phyloP scores from a whole-genome alignment of 1,284 basidiomycete species.

The Somion occarium region DNA sequence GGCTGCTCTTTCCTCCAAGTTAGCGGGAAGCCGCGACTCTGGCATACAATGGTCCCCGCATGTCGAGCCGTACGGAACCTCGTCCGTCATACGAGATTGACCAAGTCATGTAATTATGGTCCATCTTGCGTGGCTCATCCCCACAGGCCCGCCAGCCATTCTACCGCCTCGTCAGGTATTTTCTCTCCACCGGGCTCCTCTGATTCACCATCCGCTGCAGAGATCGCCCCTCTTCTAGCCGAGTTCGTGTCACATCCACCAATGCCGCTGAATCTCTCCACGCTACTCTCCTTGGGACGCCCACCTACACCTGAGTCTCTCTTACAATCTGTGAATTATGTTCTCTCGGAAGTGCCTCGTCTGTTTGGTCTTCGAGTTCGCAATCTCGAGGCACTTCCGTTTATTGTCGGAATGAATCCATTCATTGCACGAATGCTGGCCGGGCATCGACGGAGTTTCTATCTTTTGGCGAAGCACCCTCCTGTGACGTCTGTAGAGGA shows the following conservation, averaged over 20 bases:
- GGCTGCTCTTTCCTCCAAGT: too few relatives aligned
- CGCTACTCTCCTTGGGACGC: conserved; percentile 67
- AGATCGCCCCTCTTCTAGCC: conserved; percentile 44
- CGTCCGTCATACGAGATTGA: too few relatives aligned
- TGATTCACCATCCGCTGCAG: conserved; percentile 29
- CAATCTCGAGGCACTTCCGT: conserved; percentile 68
- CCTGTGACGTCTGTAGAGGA: conserved; percentile 63
- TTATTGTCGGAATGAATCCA: conserved; percentile 89
- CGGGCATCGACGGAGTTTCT: conserved; percentile 73
- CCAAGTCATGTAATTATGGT: too few relatives aligned
- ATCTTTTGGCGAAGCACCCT: conserved; percentile 67
- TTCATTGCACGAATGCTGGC: conserved; percentile 75
- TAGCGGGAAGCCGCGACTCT: too few relatives aligned
- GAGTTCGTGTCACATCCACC: conserved; percentile 54
- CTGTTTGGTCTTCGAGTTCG: conserved; percentile 68
- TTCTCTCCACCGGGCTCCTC: too few relatives aligned
- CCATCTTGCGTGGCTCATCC: too few relatives aligned
- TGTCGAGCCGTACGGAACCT: too few relatives aligned
- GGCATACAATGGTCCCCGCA: too few relatives aligned
- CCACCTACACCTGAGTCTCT: conserved; percentile 68
- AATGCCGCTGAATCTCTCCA: conserved; percentile 61
- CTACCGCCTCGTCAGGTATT: too few relatives aligned
- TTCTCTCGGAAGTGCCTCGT: conserved; percentile 68
- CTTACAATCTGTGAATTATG: conserved; percentile 64
- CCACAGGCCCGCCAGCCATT: too few relatives aligned